Conservation (phyloP, 768 basidiomycete genomes). For the Chlorophyllum brunneum region DNA sequence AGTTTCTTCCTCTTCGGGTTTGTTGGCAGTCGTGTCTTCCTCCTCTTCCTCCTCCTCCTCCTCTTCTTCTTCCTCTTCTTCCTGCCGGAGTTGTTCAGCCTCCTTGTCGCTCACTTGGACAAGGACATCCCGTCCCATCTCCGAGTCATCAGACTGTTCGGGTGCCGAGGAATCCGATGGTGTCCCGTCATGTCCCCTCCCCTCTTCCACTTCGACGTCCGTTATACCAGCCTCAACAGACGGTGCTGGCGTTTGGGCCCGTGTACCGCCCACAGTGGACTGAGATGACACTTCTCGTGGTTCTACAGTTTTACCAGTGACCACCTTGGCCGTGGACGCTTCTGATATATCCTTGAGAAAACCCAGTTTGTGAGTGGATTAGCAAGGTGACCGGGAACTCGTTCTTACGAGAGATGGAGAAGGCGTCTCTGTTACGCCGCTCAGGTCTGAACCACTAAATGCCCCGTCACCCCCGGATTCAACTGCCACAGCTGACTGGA, state of each 20-base stretch:
- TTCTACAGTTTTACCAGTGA: not conserved
- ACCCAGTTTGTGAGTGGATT: not conserved
- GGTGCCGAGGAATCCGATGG: not conserved
- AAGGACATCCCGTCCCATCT: conserved; percentile 6
- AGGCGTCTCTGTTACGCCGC: conserved; percentile 29
- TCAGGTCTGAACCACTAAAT: conserved; percentile 31
- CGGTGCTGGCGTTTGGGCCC: not conserved
- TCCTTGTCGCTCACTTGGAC: conserved; percentile 4
- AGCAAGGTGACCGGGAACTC: not conserved
- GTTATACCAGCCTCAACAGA: not conserved
- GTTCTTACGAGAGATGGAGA: conserved; percentile 23
- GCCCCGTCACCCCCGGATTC: conserved; percentile 21
- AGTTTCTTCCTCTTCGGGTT: conserved; percentile 15
- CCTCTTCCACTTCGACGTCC: not conserved
- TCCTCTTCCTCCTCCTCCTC: conserved; percentile 20
- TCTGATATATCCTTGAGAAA: conserved; percentile 5
- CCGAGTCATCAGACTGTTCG: not conserved
- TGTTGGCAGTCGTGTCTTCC: conserved; percentile 10
- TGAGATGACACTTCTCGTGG: not conserved
- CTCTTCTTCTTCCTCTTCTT: conserved; percentile 16
- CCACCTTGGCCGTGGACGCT: not conserved
- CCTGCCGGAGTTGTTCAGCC: conserved; percentile 9
- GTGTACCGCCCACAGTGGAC: not conserved
- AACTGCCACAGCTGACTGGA: not conserved
- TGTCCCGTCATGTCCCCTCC: not conserved